Base-by-base conservation (phyloP, 2,329 filamentous ascomycete genomes). In the Teratosphaeria epicoccoides region DNA sequence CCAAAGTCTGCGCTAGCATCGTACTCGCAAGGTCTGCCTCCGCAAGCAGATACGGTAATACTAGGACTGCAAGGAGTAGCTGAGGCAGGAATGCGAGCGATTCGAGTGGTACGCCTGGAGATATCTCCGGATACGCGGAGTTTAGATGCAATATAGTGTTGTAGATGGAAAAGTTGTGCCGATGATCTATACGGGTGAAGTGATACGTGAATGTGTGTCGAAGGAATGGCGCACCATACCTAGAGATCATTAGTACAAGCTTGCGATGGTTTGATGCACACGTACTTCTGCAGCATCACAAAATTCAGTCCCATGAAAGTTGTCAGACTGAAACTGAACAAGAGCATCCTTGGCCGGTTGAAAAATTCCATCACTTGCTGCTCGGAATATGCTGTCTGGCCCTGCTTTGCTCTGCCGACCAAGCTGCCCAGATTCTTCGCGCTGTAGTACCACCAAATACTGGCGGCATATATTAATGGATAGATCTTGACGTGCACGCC, bases 401-500 rank as follows among this genome's bases (percentile, higher is more conserved):
- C 6, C 10, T 50, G 11, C 23, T 33, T 40, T 29, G 22, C 10
- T 40, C 29, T 24, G 20, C 43, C 45, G n/a, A 45, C 22, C 3
- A 50, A 46, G 25, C 52, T 49, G 28, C 45, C 53, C 6, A 37
- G 20, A 24, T 54, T 46, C 10, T 44, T 28, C 20, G 46, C 14
- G 70, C 87, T 85, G 72, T 91, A 81, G 84, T 84, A 90, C 84
- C 85, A 89, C 4, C 88, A 68, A 43, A 93, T 83, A 2, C 85
- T 83, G 0, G 84, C 81, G 1, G 87, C 91, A 69, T 98, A 98
- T 54, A 98, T 88, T 68, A 97, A 95, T 0, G 93, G 93, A 63
- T 98, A 98, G 55, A 98, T 97, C 76, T 98, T 98, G 72, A 98
- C 94, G 71, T 98, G 93, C 24, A 97, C 90, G 1, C 82, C 82